Evolutionary conservation across 75 land plant species (phyloP).

Genomic region (Pinus tabuliformis): DNA sequence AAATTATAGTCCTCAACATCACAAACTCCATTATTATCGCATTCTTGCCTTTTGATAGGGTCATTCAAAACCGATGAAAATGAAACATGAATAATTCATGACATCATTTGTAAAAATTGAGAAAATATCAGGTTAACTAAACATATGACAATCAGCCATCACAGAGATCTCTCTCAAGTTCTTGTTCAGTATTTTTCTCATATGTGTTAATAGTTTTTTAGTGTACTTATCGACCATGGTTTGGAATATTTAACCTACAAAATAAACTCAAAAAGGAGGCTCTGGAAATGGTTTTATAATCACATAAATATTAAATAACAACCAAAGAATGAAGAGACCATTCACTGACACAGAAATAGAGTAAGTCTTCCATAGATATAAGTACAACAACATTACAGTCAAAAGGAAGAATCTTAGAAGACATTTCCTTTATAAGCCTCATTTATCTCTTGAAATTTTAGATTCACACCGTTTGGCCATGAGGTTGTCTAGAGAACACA

Average conservation of each 20-base stretch:
- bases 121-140: not conserved
- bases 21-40: conserved; percentile 62
- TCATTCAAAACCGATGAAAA: conserved; percentile 68
- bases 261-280: not conserved
- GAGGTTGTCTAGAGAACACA: not conserved
- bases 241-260: not conserved
- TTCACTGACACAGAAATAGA: not conserved
- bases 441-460: conserved; percentile 86
- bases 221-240: not conserved
- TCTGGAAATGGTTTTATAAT: not conserved
- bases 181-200: too few species aligned
- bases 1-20: conserved; percentile 74
- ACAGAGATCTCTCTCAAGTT: too few species aligned
- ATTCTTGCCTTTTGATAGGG: conserved; percentile 66
- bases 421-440: conserved; percentile 81
- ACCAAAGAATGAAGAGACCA: not conserved
- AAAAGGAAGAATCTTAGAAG: not conserved
- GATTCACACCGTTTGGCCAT: conserved; percentile 40
- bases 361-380: not conserved
- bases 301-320: not conserved
- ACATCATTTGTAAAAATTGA: not conserved
- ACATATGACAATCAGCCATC: not conserved
- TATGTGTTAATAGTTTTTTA: too few species aligned
- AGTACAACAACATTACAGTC: not conserved
- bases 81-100: not conserved